A percentile compares a stretch with the other conserved stretches of the same genome.
phyloP scores from a whole-genome alignment of 2,329 filamentous ascomycete species.

The Cladophialophora carrionii region DNA sequence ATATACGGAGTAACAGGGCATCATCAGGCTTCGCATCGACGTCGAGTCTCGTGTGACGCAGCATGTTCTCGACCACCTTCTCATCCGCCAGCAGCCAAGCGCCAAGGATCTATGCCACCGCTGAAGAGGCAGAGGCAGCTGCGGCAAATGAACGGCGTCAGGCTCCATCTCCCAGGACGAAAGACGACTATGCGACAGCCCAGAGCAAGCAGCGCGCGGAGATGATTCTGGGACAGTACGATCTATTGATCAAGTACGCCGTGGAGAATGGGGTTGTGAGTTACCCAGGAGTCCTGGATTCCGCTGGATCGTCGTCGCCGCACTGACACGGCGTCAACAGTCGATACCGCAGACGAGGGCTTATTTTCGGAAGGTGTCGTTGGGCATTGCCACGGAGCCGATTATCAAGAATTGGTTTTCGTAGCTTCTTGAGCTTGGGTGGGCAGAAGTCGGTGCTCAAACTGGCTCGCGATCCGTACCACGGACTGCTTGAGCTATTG shows the following conservation, averaged over 20 bases:
- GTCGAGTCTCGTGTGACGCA: neutral
- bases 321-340: slow-evolving; percentile 19
- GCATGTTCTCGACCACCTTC: slow-evolving; percentile 6
- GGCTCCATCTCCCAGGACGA: neutral
- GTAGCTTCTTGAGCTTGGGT: neutral
- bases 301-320: neutral
- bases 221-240: slow-evolving; percentile 25
- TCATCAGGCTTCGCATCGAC: neutral
- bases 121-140: neutral
- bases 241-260: slow-evolving; percentile 47
- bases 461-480: neutral
- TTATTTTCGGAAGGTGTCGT: slow-evolving; percentile 37
- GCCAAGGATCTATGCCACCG: neutral
- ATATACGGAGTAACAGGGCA: neutral
- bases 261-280: slow-evolving; percentile 46
- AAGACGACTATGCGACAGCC: slow-evolving; percentile 14
- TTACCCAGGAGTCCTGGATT: neutral
- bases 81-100: neutral
- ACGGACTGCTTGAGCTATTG: neutral
- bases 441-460: neutral
- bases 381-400: slow-evolving; percentile 27
- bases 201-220: slow-evolving; percentile 25
- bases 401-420: slow-evolving; percentile 37
- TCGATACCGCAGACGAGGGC: slow-evolving; percentile 34
- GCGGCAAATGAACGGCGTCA: neutral